Conservation (phyloP, 1,139 yeast genomes). For the Magnusiomyces sp. region DNA sequence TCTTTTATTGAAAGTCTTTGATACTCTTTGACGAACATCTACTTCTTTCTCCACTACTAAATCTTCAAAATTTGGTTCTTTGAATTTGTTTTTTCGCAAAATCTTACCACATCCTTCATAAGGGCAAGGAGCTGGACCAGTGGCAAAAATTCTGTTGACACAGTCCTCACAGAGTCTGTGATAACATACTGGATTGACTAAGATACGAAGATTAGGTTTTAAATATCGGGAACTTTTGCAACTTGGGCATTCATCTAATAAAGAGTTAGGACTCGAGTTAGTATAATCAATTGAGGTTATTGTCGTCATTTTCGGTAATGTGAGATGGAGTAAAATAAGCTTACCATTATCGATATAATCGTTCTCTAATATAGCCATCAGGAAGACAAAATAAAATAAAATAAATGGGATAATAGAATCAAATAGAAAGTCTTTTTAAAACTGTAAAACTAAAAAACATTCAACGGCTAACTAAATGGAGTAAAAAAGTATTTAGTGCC, state of each 20-base stretch:
- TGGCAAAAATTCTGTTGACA: conserved; percentile 84
- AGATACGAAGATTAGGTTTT: conserved; percentile 86
- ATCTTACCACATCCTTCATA: conserved; percentile 86
- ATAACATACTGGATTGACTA: conserved; percentile 94
- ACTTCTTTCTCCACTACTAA: conserved; percentile 83
- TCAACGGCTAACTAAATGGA: too few relatives aligned
- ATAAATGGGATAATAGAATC: too few relatives aligned
- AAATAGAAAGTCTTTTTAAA: too few relatives aligned
- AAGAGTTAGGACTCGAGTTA: not conserved
- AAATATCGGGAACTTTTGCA: conserved; percentile 92
- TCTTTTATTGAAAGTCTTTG: conserved; percentile 70
- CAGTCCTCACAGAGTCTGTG: conserved; percentile 96
- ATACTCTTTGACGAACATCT: conserved; percentile 75
- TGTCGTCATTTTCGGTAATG: too few relatives aligned
- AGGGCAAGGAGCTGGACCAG: conserved; percentile 97
- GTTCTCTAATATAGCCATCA: too few relatives aligned
- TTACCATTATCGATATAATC: too few relatives aligned
- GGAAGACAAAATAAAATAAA: too few relatives aligned
- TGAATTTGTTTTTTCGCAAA: conserved; percentile 78
- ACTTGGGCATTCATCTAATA: conserved; percentile 84
- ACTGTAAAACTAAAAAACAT: too few relatives aligned
- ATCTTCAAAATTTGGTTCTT: conserved; percentile 87
- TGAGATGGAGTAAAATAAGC: too few relatives aligned
- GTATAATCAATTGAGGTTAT: too few relatives aligned
- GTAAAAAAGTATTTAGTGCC: too few relatives aligned